Evolutionary conservation across 164 flowering plant species (phyloP), one percentile per base, ranked within the genome.

Genomic region (Dillenia suffruticosa): DNA sequence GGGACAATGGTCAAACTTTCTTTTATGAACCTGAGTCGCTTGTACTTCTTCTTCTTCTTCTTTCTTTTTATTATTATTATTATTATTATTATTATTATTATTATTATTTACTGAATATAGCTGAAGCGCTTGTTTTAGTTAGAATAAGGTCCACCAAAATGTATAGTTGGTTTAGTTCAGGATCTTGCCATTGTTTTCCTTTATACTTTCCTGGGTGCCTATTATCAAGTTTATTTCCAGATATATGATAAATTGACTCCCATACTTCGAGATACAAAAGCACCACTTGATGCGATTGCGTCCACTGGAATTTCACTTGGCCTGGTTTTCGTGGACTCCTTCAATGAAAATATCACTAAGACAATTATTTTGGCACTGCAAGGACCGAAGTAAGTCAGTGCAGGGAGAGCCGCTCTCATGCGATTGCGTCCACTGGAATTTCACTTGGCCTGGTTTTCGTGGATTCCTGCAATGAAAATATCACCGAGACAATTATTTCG

Each of bases 301-400:
- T 95, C 92, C 62, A 82, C 96, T 52, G 87, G 98, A 59, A 79
- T 95, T 58, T 76, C 99, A 7, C 71, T 95, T 77, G 98, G 98
- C n/a, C 64, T 95, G 82, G 71, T 95, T 46, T 88, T 70, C 71
- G 94, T 92, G 52, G 96, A 97, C 63, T 95, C 99, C 24, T 95
- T 96, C 79, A 86, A 92, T 72, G 98, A 87, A 66, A 98, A 95
- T 44, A 82, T 92, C 74, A 96, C 98, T 15, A 96, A 95, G 72
- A 84, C 94, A 16, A 95, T 95, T 17, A 88, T 95, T 63, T 84
- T 83, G 80, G 84, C 97, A 13, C 69, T 95, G 58, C n/a, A 95
- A 87, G 98, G 97, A 92, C 50, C 76, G 95, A 50, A 84, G 84
- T 77, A 97, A 95, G 59, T 58, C 88, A 66, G 99, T 88, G 67